A percentile compares a stretch with the other conserved stretches of the same genome.
phyloP scores from a whole-genome alignment of 148 eudicot genomes.

The Diospyros kaki region DNA sequence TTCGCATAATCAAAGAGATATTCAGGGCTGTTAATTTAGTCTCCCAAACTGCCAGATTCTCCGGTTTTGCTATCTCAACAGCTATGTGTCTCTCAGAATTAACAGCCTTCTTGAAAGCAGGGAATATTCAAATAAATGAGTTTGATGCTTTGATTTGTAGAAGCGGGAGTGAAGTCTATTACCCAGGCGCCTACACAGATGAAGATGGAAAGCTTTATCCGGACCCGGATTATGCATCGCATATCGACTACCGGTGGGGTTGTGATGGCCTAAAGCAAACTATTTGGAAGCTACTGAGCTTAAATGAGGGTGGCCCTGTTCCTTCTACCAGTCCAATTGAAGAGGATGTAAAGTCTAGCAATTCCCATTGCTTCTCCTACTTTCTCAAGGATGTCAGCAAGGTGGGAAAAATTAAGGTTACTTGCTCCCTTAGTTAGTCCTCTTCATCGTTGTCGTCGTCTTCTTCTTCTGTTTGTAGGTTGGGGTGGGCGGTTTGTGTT shows the following conservation, averaged over 20 bases:
- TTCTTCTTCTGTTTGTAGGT: too few species aligned
- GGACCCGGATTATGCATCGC: slow-evolving; percentile 56
- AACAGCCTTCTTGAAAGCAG: slow-evolving; percentile 39
- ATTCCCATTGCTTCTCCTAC: slow-evolving; percentile 62
- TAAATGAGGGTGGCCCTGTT: slow-evolving; percentile 31
- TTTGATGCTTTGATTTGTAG: slow-evolving; percentile 75
- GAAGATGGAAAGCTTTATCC: slow-evolving; percentile 44
- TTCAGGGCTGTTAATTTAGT: slow-evolving; percentile 48
- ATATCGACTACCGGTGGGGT: slow-evolving; percentile 79
- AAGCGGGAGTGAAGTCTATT: slow-evolving; percentile 71
- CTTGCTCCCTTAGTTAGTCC: too few species aligned
- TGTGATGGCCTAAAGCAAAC: slow-evolving; percentile 58
- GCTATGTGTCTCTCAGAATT: slow-evolving; percentile 62
- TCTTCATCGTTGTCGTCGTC: too few species aligned
- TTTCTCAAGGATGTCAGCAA: slow-evolving; percentile 47
- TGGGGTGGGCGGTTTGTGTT: background rate
- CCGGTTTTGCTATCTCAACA: slow-evolving; percentile 60
- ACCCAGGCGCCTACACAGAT: slow-evolving; percentile 50
- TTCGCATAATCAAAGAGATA: slow-evolving; percentile 46
- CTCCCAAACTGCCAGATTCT: slow-evolving; percentile 40
- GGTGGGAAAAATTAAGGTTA: slow-evolving; percentile 24
- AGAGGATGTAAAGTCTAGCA: slow-evolving; percentile 52
- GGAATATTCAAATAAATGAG: slow-evolving; percentile 50
- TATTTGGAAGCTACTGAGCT: slow-evolving; percentile 48
- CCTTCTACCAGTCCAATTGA: slow-evolving; percentile 24